Evolutionary conservation across 371 early-diverging fungal genomes (phyloP).

Genomic region (Saksenaea vasiformis): DNA sequence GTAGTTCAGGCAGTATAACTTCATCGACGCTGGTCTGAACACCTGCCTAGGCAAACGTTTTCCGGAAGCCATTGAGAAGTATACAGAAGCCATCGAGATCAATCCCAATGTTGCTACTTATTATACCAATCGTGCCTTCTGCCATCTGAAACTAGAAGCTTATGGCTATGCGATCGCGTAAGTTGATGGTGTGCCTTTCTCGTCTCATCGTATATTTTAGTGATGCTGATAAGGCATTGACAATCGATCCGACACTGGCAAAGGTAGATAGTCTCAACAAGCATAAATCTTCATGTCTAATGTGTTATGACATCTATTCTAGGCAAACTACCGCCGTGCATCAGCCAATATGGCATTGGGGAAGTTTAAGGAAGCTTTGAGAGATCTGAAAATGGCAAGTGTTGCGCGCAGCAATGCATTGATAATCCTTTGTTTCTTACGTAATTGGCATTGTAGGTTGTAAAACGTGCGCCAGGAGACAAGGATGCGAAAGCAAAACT

Average conservation of each 20-base stretch:
- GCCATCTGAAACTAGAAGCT: constrained; percentile 84
- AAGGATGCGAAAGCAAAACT: constrained; percentile 70
- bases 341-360: constrained; percentile 85
- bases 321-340: constrained; percentile 90
- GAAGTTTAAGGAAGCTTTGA: constrained; percentile 81
- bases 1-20: constrained; percentile 29
- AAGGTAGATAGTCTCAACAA: constrained; percentile 57
- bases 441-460: constrained; percentile 31
- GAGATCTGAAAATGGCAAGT: constrained; percentile 77
- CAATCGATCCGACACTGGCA: constrained; percentile 79
- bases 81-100: constrained; percentile 80
- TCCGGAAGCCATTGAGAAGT: constrained; percentile 81
- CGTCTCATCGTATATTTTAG: constrained; percentile 25
- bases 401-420: not conserved
- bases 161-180: constrained; percentile 89
- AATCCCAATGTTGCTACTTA: constrained; percentile 85
- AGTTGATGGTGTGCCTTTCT: constrained; percentile 15
- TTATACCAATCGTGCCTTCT: constrained; percentile 93
- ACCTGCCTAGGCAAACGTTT: constrained; percentile 65
- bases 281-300: not conserved
- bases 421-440: not conserved
- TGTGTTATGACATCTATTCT: not conserved
- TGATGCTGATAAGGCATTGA: constrained; percentile 87
- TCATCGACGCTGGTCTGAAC: not conserved
- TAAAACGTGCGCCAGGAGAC: constrained; percentile 69